Percentiles rank a stretch among this genome's conserved stretches.
Conservation (phyloP, 768 basidiomycete species). For the Pisolithus marmoratus region DNA sequence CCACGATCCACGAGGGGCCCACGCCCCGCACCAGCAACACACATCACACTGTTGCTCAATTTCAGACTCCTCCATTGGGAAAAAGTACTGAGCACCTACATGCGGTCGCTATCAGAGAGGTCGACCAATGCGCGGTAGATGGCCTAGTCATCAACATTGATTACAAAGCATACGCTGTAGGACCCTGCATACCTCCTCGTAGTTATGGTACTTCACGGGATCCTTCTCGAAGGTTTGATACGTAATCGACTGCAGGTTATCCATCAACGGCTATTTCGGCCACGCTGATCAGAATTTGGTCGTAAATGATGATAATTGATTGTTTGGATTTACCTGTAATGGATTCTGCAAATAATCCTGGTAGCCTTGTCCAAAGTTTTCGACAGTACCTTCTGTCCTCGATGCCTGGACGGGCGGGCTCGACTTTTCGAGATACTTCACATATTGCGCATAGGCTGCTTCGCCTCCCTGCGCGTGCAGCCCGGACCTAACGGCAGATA, state of each 20-base stretch:
- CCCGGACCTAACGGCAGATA: conserved; percentile 60
- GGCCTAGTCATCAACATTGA: conserved; percentile 46
- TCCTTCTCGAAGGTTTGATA: conserved; percentile 98
- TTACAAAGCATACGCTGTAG: conserved; percentile 9
- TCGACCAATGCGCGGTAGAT: conserved; percentile 76
- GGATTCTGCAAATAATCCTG: conserved; percentile 95
- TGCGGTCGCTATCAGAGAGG: conserved; percentile 49
- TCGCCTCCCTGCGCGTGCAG: conserved; percentile 81
- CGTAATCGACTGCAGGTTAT: conserved; percentile 90
- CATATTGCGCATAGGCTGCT: conserved; percentile 84
- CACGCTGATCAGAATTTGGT: conserved; percentile 7
- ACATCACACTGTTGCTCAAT: conserved; percentile 56
- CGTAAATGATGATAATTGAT: background rate
- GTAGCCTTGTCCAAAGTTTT: conserved; percentile 88
- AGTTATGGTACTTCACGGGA: conserved; percentile 92
- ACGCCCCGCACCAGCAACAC: conserved; percentile 91
- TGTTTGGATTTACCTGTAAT: conserved; percentile 55
- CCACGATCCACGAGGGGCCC: conserved; percentile 89
- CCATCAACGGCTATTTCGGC: conserved; percentile 78
- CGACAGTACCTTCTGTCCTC: conserved; percentile 67
- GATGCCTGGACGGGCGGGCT: conserved; percentile 62
- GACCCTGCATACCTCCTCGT: conserved; percentile 68
- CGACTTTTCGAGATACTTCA: conserved; percentile 76
- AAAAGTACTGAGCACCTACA: conserved; percentile 44
- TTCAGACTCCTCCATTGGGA: conserved; percentile 10